Base-by-base conservation (phyloP, 2,329 filamentous ascomycete genomes). In the Ophiocordyceps camponoti-rufipedis region DNA sequence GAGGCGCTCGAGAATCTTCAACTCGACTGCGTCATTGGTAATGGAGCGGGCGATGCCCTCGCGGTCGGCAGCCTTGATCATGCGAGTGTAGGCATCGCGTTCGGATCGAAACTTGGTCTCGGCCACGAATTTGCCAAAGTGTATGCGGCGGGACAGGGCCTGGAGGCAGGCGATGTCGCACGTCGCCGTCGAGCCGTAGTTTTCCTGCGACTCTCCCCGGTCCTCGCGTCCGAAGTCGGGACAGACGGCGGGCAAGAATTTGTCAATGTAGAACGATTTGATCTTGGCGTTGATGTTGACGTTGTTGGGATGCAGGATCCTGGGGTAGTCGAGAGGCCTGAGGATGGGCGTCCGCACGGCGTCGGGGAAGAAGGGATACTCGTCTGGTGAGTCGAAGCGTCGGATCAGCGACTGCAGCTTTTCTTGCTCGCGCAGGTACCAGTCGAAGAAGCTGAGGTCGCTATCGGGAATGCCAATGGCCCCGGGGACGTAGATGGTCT, bases 61-160 rank as follows among this genome's bases (percentile, higher is more conserved):
- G 6, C 83, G 72, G 62, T 98, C 88, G 49, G 71, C 78, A 1
- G 78, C 81, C 61, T 80, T 78, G 66, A 98, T 96, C 63, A 96
- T 64, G 50, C 70, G 70, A 6, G 84, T 88, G 60, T 89, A 98
- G 50, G 68, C 74, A 54, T 88, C 85, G 29, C 78, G 74, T 53
- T 96, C 85, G 42, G 82, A 80, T 54, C 75, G 75, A 65, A 95
- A 98, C 67, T 98, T 98, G 48, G 82, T 80, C 71, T 98, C 91
- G 41, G 91, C 91, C 9, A 98, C 91, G 57, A 96, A 96, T 67
- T 96, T 98, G 54, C 91, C 91, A 66, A 94, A 98, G 64, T 98
- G 91, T 54, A 98, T 91, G 46, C 91, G 73, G 40, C 89, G 75
- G 38, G 85, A 93, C 42, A 98, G 67, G 4, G 91, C 84, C 68